These are phyloP conservation scores for Tardiomyces depauwii DNA, from an alignment of 1,139 yeast species.

Conservation along the genomic window DNA sequence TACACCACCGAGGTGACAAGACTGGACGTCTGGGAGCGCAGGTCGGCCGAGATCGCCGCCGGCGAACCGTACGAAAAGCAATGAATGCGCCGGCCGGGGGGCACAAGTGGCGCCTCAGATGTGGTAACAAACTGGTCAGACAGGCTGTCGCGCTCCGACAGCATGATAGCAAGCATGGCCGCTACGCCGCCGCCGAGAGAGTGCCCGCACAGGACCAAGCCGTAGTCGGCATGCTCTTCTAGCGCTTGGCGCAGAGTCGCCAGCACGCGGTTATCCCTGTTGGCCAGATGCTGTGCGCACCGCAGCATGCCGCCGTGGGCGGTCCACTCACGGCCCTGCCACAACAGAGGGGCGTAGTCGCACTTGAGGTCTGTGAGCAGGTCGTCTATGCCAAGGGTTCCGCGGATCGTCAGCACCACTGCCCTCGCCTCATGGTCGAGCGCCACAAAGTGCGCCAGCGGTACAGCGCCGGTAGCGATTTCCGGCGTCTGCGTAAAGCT, in stretches of 20 bases:
- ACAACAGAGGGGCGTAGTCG: conserved; percentile 21
- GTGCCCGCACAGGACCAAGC: conserved; percentile 26
- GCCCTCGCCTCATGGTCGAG: conserved; percentile 24
- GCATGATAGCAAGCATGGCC: conserved; percentile 22
- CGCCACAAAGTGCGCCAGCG: conserved; percentile 24
- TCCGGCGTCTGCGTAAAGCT: conserved; percentile 21
- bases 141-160: conserved; percentile 14
- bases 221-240: conserved; percentile 19
- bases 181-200: conserved; percentile 29
- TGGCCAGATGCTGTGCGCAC: conserved; percentile 19
- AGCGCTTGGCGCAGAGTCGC: conserved; percentile 19
- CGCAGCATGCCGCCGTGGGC: conserved; percentile 27
- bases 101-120: conserved; percentile 12
- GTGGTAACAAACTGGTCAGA: conserved; percentile 15
- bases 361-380: conserved; percentile 25
- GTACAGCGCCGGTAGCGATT: conserved; percentile 20
- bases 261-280: conserved; percentile 17
- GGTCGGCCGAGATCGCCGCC: conserved; percentile 20
- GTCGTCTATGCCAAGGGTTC: conserved; percentile 27
- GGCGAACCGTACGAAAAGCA: conserved; percentile 28
- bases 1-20: conserved; percentile 25
- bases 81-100: conserved; percentile 21
- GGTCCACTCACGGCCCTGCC: conserved; percentile 19
- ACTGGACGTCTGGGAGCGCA: conserved; percentile 18
- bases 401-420: conserved; percentile 25